A percentile compares a stretch with the other conserved stretches of the same genome.
Conservation (phyloP, 805 yeast species). For the Yarrowia phangngaensis region DNA sequence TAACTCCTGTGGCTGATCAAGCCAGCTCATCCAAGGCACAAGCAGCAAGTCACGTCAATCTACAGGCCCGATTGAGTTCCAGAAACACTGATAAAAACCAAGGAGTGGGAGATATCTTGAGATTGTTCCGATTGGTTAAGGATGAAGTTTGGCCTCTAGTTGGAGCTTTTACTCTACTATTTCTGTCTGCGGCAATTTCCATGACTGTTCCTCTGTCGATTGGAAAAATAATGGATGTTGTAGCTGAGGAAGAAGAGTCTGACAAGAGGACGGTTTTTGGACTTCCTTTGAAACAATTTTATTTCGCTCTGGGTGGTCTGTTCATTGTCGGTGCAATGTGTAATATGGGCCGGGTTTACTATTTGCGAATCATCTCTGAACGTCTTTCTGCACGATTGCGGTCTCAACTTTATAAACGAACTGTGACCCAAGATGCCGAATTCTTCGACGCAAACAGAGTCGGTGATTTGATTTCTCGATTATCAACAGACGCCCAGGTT, state of each 20-base stretch:
- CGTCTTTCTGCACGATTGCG: constrained; percentile 79
- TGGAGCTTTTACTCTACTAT: constrained; percentile 52
- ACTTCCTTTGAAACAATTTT: constrained; percentile 59
- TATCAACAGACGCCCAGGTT: constrained; percentile 83
- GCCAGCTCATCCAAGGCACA: too few species aligned
- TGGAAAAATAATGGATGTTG: constrained; percentile 80
- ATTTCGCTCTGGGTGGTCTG: constrained; percentile 54
- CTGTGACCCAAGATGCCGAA: constrained; percentile 80
- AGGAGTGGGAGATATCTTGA: constrained; percentile 41
- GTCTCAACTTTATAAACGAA: constrained; percentile 67
- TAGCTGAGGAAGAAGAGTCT: constrained; percentile 40
- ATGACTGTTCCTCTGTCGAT: constrained; percentile 79
- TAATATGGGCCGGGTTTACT: constrained; percentile 73
- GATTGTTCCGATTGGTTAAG: constrained; percentile 54
- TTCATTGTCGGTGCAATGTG: constrained; percentile 73
- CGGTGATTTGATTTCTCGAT: constrained; percentile 85
- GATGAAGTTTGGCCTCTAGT: constrained; percentile 53
- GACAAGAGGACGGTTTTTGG: constrained; percentile 50
- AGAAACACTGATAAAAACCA: constrained; percentile 29
- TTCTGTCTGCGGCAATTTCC: constrained; percentile 73
- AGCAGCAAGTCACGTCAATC: constrained; percentile 37
- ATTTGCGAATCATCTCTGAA: constrained; percentile 79
- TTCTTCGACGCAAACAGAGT: constrained; percentile 86
- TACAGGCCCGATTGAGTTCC: constrained; percentile 36
- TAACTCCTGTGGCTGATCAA: constrained; percentile 33